A percentile compares a stretch with the other conserved stretches of the same genome.
Conservation (phyloP, 306 rosid genomes). For the Glycine latifolia region DNA sequence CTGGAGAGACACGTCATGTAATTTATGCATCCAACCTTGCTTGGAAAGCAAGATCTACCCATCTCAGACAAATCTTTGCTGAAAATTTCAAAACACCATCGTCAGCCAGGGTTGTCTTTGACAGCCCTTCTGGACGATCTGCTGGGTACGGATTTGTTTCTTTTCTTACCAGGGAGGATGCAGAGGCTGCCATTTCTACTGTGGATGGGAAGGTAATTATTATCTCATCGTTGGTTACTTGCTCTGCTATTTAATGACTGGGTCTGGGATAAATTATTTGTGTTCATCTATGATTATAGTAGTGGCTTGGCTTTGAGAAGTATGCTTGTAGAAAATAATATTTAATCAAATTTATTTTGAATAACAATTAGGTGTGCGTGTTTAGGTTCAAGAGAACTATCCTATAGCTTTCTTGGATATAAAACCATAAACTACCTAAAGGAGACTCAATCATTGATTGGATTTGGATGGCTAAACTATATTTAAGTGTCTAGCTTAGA, state of each 20-base stretch:
- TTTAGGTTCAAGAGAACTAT: no score
- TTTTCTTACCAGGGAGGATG: constrained; percentile 79
- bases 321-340: no score
- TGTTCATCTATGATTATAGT: no score
- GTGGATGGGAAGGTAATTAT: constrained; percentile 82
- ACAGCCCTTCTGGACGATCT: constrained; percentile 68
- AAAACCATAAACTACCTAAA: no score
- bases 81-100: constrained; percentile 75
- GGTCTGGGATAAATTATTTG: no score
- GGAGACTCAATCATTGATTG: no score
- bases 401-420: no score
- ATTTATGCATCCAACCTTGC: constrained; percentile 79
- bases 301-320: no score
- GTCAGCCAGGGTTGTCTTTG: constrained; percentile 87
- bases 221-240: constrained; percentile 17
- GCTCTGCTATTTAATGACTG: not conserved
- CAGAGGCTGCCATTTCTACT: constrained; percentile 75
- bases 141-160: constrained; percentile 89
- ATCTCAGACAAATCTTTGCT: constrained; percentile 73
- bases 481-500: no score
- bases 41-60: constrained; percentile 82
- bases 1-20: constrained; percentile 67
- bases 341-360: no score
- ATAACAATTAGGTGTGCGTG: no score
- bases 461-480: no score